Base-by-base conservation (phyloP, 345 rosid species). In the Acer yangbiense region DNA sequence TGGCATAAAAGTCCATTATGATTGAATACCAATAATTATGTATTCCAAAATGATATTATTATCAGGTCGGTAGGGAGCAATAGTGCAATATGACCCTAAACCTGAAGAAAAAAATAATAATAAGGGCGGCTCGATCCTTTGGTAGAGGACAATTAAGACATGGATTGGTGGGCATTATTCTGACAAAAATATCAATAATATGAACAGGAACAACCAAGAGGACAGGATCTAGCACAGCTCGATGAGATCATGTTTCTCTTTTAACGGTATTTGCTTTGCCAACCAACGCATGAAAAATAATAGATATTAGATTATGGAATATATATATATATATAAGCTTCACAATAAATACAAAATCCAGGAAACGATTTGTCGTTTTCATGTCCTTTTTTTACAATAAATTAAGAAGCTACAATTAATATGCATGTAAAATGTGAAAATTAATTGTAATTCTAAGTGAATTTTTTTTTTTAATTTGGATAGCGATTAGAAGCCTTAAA, bases 201-300 rank as follows among this genome's bases (percentile, higher is more conserved):
- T 35, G 6, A 35, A 4, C 39, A 35, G 6, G 39, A 35, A 35
- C 39, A 35, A 35, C 39, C 39, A 35, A 35, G 39, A 35, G 27
- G 64, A 60, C 10, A 68, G 71, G 54, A 68, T 43, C 71, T 68
- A 68, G 32, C 54, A 68, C 55, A 68, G 71, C 71, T 68, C 27
- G 32, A 9, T 43, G 9, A 18, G 71, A 21, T 68, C 9, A n/a
- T 35, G 69, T 4, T 32, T 39, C 23, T 64, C n/a, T 16, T 46
- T 54, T 54, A 54, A 50, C 55, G 55, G 55, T 50, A 3, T 50
- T 13, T 14, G 14, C 16, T 12, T 0, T 35, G 55, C 55, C 55
- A 50, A 50, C 55, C 16, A 50, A 11, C 6, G 39, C 55, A 50
- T 12, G 5, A 50, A 50, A 50, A 14, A 35, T 35, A 14, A 35